A percentile compares a stretch with the other conserved stretches of the same genome.
Conservation (phyloP, 169 alveolate species). For the Plasmodium adleri region DNA sequence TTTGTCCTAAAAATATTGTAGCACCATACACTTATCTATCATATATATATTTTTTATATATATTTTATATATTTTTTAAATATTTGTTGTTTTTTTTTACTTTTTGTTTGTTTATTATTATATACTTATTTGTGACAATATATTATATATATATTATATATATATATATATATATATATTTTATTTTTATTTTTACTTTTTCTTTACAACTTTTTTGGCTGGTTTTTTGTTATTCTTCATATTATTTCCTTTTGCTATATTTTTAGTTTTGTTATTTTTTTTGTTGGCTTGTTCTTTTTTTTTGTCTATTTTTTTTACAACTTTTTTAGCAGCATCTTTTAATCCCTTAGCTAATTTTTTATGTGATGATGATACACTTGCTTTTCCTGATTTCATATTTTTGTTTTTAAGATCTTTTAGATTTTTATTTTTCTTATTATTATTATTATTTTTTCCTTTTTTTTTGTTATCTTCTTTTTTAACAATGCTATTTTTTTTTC, state of each 20-base stretch:
- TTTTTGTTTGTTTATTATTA: background rate
- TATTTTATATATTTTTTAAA: too few species aligned
- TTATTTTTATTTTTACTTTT: conserved; percentile 9
- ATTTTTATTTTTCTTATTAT: conserved; percentile 26
- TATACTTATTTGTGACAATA: background rate
- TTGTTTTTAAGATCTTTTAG: conserved; percentile 18
- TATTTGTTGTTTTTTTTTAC: too few species aligned
- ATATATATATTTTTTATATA: too few species aligned
- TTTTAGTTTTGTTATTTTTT: conserved; percentile 12
- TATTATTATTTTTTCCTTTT: conserved; percentile 10
- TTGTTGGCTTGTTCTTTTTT: conserved; percentile 21
- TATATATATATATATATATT: background rate
- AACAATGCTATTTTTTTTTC: conserved; percentile 17
- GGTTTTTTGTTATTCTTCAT: conserved; percentile 15
- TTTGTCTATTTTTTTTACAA: conserved; percentile 12
- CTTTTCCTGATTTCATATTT: conserved; percentile 8
- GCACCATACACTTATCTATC: too few species aligned
- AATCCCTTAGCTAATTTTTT: background rate
- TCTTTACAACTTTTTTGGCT: conserved; percentile 24
- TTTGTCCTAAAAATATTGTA: too few species aligned
- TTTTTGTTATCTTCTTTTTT: conserved; percentile 24
- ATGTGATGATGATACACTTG: background rate
- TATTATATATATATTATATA: too few species aligned
- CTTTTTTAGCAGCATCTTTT: conserved; percentile 20
- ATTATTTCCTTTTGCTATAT: background rate